phyloP scores from a whole-genome alignment of 2,329 filamentous ascomycete genomes.

The Fusarium chuoi region DNA sequence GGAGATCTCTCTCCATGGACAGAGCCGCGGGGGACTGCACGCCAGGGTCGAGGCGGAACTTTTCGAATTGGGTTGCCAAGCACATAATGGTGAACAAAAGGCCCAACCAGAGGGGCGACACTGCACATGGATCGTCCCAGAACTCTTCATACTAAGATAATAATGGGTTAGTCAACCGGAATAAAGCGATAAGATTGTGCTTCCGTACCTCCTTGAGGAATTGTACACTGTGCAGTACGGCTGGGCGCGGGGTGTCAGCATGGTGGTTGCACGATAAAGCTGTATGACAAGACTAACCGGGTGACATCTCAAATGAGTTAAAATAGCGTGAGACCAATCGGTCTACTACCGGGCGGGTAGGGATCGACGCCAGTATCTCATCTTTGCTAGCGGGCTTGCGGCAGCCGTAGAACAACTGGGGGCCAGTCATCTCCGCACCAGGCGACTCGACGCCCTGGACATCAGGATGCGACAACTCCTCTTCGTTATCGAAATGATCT shows the following conservation, averaged over 20 bases:
- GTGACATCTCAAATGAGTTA: conserved; percentile 46
- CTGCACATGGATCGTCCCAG: conserved; percentile 52
- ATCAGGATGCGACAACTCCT: conserved; percentile 23
- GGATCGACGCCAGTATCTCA: conserved; percentile 48
- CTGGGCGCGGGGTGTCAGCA: neutral
- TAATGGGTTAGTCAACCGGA: neutral
- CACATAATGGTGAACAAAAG: conserved; percentile 59
- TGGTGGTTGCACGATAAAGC: no score
- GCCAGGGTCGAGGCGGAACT: conserved; percentile 5
- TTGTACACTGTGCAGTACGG: conserved; percentile 1
- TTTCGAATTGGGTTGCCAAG: conserved; percentile 46
- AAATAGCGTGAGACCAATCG: conserved; percentile 52
- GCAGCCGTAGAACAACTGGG: conserved; percentile 49
- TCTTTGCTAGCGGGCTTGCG: conserved; percentile 37
- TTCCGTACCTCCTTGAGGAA: conserved; percentile 12
- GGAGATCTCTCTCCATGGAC: neutral
- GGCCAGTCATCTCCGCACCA: neutral
- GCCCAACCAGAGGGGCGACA: conserved; percentile 57
- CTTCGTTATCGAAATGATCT: conserved; percentile 48
- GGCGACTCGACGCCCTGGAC: neutral
- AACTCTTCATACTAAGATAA: conserved; percentile 54
- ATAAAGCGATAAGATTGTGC: neutral
- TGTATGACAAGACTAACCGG: neutral
- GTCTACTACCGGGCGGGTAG: conserved; percentile 45
- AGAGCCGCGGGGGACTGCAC: neutral